These are phyloP conservation scores for Polychytrium aggregatum DNA, from an alignment of 192 early-diverging fungal genomes.

Conservation along the genomic window DNA sequence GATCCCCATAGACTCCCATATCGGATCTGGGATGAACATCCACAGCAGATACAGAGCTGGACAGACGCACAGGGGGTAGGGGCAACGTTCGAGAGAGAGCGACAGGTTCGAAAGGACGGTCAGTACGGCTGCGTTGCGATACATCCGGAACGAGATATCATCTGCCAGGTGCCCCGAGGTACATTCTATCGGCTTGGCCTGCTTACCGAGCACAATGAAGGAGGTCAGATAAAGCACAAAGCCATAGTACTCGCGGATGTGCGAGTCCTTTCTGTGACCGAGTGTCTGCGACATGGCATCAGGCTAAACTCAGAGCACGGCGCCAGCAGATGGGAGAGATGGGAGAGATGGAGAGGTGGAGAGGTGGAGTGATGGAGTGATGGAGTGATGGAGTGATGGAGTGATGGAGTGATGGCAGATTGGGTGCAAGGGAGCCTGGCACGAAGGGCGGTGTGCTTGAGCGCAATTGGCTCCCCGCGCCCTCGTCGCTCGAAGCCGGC, in stretches of 20 bases:
- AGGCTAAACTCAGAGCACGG: too few species aligned
- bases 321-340: too few species aligned
- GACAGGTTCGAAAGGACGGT: not conserved
- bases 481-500: too few species aligned
- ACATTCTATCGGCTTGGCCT: not conserved
- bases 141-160: not conserved
- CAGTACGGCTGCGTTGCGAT: not conserved
- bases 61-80: not conserved
- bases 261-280: too few species aligned
- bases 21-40: conserved; percentile 6
- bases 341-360: too few species aligned
- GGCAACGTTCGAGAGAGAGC: not conserved
- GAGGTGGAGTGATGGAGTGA: too few species aligned
- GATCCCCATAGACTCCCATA: conserved; percentile 52
- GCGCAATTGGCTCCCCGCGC: too few species aligned
- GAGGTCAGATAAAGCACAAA: conserved; percentile 77
- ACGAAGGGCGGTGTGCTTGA: too few species aligned
- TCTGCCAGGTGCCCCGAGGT: not conserved
- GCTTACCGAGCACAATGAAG: conserved; percentile 52
- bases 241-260: conserved; percentile 64
- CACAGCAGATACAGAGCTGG: not conserved
- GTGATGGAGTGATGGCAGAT: too few species aligned
- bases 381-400: too few species aligned
- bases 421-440: too few species aligned
- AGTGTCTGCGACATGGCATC: too few species aligned